phyloP scores from a whole-genome alignment of 2,329 filamentous ascomycete species.

The Didymosphaeria variabile region DNA sequence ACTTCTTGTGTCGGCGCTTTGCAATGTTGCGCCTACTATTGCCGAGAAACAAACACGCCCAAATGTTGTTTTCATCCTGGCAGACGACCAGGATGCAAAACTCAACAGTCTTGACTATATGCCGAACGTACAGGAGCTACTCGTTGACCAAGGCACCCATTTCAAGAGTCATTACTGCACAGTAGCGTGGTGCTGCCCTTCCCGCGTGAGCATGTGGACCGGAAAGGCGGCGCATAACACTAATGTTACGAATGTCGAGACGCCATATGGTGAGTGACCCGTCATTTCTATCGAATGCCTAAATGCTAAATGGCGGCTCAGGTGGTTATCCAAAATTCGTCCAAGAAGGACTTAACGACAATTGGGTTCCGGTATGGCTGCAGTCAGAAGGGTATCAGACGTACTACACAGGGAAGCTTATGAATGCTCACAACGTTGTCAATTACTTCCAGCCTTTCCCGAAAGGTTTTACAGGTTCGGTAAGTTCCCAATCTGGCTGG shows the following conservation, averaged over 20 bases:
- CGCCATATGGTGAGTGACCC: slow-evolving; percentile 57
- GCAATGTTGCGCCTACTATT: not conserved
- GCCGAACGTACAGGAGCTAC: slow-evolving; percentile 63
- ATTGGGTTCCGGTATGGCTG: slow-evolving; percentile 77
- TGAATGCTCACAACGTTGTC: slow-evolving; percentile 68
- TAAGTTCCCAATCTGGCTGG: slow-evolving; percentile 23
- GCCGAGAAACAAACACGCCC: slow-evolving; percentile 12
- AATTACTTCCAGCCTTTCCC: slow-evolving; percentile 69
- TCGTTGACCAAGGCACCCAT: slow-evolving; percentile 65
- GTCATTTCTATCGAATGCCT: slow-evolving; percentile 23
- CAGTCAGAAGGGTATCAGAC: slow-evolving; percentile 74
- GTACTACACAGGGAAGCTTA: slow-evolving; percentile 77
- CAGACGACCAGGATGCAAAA: slow-evolving; percentile 70
- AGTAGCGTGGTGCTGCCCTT: slow-evolving; percentile 71
- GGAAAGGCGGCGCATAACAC: slow-evolving; percentile 73
- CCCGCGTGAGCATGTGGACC: slow-evolving; percentile 70
- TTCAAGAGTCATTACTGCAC: slow-evolving; percentile 72
- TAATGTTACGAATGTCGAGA: slow-evolving; percentile 68
- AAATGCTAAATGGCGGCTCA: slow-evolving; percentile 23
- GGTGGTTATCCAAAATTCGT: slow-evolving; percentile 74
- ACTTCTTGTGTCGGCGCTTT: not conserved
- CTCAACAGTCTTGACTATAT: slow-evolving; percentile 66
- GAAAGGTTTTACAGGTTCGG: slow-evolving; percentile 67
- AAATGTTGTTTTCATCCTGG: slow-evolving; percentile 72
- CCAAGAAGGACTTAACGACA: slow-evolving; percentile 69